Percentiles rank a stretch among this genome's conserved stretches.
Evolutionary conservation across 139 green algal genomes (phyloP).

Genomic region (Chlorella sp.): DNA sequence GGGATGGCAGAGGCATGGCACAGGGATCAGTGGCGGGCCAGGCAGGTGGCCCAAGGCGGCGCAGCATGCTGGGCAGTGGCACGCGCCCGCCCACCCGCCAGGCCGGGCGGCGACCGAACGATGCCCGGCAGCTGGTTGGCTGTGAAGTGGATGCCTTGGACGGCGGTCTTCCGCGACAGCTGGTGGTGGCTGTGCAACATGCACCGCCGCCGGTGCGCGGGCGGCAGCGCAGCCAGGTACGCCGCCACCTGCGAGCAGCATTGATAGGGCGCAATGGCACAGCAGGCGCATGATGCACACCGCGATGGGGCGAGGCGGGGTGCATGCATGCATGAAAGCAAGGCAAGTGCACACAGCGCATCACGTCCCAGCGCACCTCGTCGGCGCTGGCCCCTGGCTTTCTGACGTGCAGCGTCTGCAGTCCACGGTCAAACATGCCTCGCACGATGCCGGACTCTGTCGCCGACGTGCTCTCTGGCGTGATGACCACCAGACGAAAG

Average conservation of each 20-base stretch:
- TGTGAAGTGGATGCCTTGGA: slow-evolving; percentile 49
- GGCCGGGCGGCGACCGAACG: slow-evolving; percentile 9
- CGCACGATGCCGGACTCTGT: slow-evolving; percentile 7
- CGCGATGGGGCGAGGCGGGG: no score
- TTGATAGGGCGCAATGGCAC: no score
- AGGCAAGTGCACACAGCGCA: no score
- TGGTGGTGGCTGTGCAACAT: slow-evolving; percentile 44
- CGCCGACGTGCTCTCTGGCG: background rate
- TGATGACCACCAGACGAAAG: slow-evolving; percentile 40
- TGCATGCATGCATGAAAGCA: no score
- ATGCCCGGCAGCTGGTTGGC: background rate
- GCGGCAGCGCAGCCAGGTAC: slow-evolving; percentile 37
- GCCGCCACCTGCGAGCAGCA: background rate
- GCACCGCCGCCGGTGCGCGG: background rate
- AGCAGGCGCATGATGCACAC: no score
- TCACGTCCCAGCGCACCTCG: no score
- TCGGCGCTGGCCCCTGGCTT: slow-evolving; percentile 28
- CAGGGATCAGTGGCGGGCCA: background rate
- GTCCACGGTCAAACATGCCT: slow-evolving; percentile 12
- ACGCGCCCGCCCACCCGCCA: background rate
- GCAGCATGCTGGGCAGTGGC: background rate
- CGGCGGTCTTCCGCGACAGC: slow-evolving; percentile 3
- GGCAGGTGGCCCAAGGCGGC: background rate
- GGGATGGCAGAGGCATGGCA: background rate
- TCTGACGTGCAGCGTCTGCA: slow-evolving; percentile 40